phyloP scores from a whole-genome alignment of 345 rosid genomes.

The Tarenaya hassleriana region DNA sequence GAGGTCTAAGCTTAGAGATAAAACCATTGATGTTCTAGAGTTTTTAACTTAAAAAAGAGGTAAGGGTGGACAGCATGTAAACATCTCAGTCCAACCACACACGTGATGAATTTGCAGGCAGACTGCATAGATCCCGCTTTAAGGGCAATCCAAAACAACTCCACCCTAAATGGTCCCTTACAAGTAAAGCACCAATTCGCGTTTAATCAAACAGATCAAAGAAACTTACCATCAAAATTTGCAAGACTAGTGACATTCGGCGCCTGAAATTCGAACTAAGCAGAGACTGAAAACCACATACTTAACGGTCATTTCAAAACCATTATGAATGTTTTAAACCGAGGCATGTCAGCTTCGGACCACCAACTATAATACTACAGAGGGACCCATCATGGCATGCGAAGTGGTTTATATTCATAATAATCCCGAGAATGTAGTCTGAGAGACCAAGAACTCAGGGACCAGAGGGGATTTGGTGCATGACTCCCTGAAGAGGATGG shows the following conservation, averaged over 20 bases:
- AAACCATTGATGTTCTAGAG: no score
- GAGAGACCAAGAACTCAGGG: neutral
- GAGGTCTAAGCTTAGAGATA: no score
- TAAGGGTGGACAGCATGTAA: no score
- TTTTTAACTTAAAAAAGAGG: no score
- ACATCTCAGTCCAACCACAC: no score
- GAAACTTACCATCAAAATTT: neutral
- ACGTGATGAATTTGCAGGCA: no score
- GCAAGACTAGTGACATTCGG: neutral
- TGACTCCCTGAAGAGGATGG: no score
- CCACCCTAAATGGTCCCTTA: conserved; percentile 28
- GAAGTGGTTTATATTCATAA: neutral
- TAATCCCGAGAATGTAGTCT: conserved; percentile 13
- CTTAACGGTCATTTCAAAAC: conserved; percentile 21
- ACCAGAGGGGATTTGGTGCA: no score
- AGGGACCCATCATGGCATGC: conserved; percentile 16
- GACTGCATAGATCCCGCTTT: conserved; percentile 24
- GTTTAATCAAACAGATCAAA: neutral
- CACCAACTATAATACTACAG: conserved; percentile 25
- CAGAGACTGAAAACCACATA: conserved; percentile 4
- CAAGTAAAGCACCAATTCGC: conserved; percentile 34
- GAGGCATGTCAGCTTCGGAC: conserved; percentile 20
- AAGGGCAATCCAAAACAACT: conserved; percentile 35
- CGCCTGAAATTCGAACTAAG: conserved; percentile 1
- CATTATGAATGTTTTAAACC: neutral